Base-by-base conservation (phyloP, 345 rosid species). In the Laguncularia racemosa region DNA sequence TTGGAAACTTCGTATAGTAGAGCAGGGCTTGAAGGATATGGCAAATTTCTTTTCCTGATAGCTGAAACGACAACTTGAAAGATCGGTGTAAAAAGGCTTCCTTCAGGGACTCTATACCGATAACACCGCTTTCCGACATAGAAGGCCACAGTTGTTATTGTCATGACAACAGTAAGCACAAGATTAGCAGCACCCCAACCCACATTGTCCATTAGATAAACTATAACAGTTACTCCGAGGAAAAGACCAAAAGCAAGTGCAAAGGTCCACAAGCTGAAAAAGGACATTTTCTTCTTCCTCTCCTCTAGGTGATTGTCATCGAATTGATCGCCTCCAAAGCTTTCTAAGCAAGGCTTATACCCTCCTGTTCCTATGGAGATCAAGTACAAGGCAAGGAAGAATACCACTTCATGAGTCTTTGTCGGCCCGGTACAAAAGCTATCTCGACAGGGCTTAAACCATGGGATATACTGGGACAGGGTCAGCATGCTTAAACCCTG, bases 241-340 rank as follows among this genome's bases (percentile, higher is more conserved):
- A 76, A 12, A 40, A 72, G 73, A 8, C 88, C 83, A 47, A 60
- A 65, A 40, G 72, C 56, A 20, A 73, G 64, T 2, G 62, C 77
- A 12, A 68, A 47, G 73, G 69, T 73, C 83, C 89, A 78, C 73
- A 71, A 73, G 57, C 76, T 80, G 83, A 80, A 80, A 76, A 28
- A 80, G 2, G 81, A 75, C 80, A 73, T 75, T 61, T 80, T 80
- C 70, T 69, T 53, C 50, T 65, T 73, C 61, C 78, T 70, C 63
- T 83, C 85, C 48, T 67, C 66, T 0, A 45, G 4, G 40, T 80
- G 76, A 44, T 77, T 53, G 18, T 79, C 83, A 19, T 80, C 83
- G 38, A 80, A 83, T 15, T 80, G 85, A 38, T 83, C 83, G 0
- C 78, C 85, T 7, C 79, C 88, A 2, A 83, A 73, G 71, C 85